Percentiles rank a stretch among this genome's conserved stretches.
Conservation (phyloP, 176 grass and related monocot genomes). For the Tillandsia leiboldiana region DNA sequence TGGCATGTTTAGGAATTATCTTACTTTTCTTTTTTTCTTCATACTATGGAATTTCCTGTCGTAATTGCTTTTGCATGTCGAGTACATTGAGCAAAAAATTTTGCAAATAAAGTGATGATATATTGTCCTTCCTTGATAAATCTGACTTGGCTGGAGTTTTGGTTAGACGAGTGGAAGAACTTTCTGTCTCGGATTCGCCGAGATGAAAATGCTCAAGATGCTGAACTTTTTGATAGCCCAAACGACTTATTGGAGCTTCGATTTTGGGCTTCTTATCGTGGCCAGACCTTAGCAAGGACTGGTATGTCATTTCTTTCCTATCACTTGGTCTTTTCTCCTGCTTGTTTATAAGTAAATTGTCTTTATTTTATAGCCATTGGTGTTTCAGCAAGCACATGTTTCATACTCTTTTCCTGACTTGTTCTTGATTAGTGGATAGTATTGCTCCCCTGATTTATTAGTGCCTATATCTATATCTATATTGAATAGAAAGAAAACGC, state of each 20-base stretch:
- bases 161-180: conserved; percentile 92
- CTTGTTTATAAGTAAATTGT: background rate
- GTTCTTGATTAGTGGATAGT: background rate
- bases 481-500: background rate
- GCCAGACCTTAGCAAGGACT: conserved; percentile 89
- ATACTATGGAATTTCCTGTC: background rate
- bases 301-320: conserved; percentile 31
- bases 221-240: conserved; percentile 55
- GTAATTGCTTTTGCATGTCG: background rate
- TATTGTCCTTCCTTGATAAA: conserved; percentile 10
- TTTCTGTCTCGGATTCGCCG: conserved; percentile 77
- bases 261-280: conserved; percentile 91
- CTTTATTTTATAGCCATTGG: background rate
- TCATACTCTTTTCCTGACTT: background rate
- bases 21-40: background rate
- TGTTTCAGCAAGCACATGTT: background rate
- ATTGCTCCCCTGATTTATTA: background rate
- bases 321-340: background rate
- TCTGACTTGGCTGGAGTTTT: conserved; percentile 23
- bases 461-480: background rate
- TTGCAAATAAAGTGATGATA: background rate
- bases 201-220: conserved; percentile 72
- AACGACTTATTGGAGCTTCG: conserved; percentile 73
- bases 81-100: background rate
- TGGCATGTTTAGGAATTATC: background rate